A percentile compares a stretch with the other conserved stretches of the same genome.
phyloP scores from a whole-genome alignment of 2,329 filamentous ascomycete species.

The Exophiala sp. region DNA sequence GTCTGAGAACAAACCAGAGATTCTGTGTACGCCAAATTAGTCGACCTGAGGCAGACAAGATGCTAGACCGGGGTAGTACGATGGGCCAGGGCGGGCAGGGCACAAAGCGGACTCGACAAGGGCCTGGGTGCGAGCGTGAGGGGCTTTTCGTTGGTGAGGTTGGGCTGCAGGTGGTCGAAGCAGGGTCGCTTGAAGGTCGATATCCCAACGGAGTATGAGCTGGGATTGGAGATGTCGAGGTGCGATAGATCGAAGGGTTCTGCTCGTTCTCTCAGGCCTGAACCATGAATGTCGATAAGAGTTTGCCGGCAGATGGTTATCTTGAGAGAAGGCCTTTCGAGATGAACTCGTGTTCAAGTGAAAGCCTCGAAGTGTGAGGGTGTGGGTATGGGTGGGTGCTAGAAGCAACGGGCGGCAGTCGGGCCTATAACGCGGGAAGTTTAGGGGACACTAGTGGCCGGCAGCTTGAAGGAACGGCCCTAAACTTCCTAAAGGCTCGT shows the following conservation, averaged over 20 bases:
- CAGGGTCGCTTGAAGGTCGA: constrained; percentile 10
- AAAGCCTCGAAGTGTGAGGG: constrained; percentile 3
- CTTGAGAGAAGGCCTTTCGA: not conserved
- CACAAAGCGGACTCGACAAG: constrained; percentile 10
- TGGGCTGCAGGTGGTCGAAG: constrained; percentile 16
- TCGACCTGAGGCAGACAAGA: constrained; percentile 14
- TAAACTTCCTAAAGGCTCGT: constrained; percentile 1
- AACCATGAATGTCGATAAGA: not conserved
- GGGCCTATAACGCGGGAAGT: constrained; percentile 17
- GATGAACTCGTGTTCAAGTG: not conserved
- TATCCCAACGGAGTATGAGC: not conserved
- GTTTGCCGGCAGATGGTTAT: constrained; percentile 2
- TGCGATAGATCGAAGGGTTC: too few relatives aligned
- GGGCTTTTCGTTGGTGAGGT: constrained; percentile 8
- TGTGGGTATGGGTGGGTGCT: constrained; percentile 8
- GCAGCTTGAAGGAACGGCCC: constrained; percentile 21
- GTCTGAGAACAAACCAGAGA: constrained; percentile 2
- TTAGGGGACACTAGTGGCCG: constrained; percentile 20
- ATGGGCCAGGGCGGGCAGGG: constrained; percentile 12
- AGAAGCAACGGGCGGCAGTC: constrained; percentile 17
- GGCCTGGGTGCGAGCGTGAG: constrained; percentile 15
- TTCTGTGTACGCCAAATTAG: constrained; percentile 6
- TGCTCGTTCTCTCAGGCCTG: too few relatives aligned
- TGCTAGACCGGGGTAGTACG: constrained; percentile 6
- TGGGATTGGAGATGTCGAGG: too few relatives aligned